Base-by-base conservation (phyloP, 1,284 basidiomycete species). In the Tilletia caries region DNA sequence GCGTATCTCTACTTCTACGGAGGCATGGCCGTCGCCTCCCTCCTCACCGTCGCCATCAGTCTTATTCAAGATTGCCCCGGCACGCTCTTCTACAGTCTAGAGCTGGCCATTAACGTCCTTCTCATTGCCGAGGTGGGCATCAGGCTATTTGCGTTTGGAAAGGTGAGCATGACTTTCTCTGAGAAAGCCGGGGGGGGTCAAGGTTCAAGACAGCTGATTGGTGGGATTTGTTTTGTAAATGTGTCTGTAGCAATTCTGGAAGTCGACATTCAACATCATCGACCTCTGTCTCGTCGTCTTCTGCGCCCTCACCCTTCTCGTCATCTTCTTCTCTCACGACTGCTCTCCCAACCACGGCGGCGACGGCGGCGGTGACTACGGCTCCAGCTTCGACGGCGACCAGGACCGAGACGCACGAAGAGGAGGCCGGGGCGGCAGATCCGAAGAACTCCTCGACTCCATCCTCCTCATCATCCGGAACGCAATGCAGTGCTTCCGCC, bases 161-260 rank as follows among this genome's bases (percentile, higher is more conserved):
- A 75, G 50, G 73, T 73, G 50, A 64, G 73, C n/a, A n/a, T 67
- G 37, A 2, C 27, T 15, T 37, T n/a, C n/a, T n/a, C n/a, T n/a
- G n/a, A n/a, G n/a, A n/a, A n/a, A n/a, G n/a, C n/a, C n/a, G n/a
- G n/a, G n/a, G n/a, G n/a, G n/a, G n/a, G n/a, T n/a, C n/a, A n/a
- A n/a, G n/a, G n/a, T n/a, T n/a, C n/a, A n/a, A n/a, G n/a, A n/a
- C n/a, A n/a, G n/a, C n/a, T n/a, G n/a, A n/a, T n/a, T n/a, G n/a
- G n/a, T n/a, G n/a, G n/a, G n/a, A n/a, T n/a, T n/a, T n/a, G n/a
- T n/a, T n/a, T n/a, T n/a, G n/a, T n/a, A n/a, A n/a, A n/a, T n/a
- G n/a, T n/a, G n/a, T n/a, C n/a, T n/a, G n/a, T n/a, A 77, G 66
- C 78, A 82, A 67, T 83, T 83, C 68, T 83, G 81, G 81, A 79